Evolutionary conservation across 2,329 filamentous ascomycete genomes (phyloP).

Genomic region (Colletotrichum limetticola): DNA sequence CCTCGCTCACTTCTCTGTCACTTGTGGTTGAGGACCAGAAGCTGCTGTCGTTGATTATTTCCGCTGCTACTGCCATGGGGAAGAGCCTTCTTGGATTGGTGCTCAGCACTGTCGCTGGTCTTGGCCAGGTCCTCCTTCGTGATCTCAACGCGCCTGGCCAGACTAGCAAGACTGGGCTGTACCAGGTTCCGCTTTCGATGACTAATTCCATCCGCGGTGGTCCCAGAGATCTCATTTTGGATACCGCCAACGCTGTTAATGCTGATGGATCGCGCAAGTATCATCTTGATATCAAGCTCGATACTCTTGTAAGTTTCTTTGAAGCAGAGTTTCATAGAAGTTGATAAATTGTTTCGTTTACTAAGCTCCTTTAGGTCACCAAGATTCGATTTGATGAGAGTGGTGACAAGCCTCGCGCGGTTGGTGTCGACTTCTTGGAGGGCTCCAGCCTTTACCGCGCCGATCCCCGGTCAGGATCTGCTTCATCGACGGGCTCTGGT

Average conservation of each 20-base stretch:
- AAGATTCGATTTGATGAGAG: constrained; percentile 49
- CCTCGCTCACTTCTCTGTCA: constrained; percentile 19
- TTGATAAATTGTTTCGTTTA: background rate
- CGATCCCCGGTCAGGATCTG: constrained; percentile 49
- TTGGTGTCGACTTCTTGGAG: constrained; percentile 46
- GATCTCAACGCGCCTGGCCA: constrained; percentile 39
- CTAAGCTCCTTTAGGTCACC: constrained; percentile 40
- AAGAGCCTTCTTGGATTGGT: constrained; percentile 36
- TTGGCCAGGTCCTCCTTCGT: constrained; percentile 40
- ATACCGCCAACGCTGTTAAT: constrained; percentile 24
- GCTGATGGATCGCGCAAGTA: constrained; percentile 38
- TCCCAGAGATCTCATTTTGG: constrained; percentile 17
- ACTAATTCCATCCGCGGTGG: constrained; percentile 15
- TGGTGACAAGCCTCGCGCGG: constrained; percentile 43
- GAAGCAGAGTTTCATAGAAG: constrained; percentile 20
- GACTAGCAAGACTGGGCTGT: constrained; percentile 11
- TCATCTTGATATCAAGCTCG: constrained; percentile 41
- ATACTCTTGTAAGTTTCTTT: background rate
- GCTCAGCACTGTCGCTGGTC: constrained; percentile 38
- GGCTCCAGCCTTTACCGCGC: constrained; percentile 54
- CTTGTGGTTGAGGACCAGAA: constrained; percentile 27
- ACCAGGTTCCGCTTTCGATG: constrained; percentile 19
- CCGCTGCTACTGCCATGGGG: constrained; percentile 42
- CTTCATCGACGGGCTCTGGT: background rate
- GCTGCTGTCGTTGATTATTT: constrained; percentile 38